Conservation (phyloP, 768 basidiomycete species). For the Rhodotorula babjevae region DNA sequence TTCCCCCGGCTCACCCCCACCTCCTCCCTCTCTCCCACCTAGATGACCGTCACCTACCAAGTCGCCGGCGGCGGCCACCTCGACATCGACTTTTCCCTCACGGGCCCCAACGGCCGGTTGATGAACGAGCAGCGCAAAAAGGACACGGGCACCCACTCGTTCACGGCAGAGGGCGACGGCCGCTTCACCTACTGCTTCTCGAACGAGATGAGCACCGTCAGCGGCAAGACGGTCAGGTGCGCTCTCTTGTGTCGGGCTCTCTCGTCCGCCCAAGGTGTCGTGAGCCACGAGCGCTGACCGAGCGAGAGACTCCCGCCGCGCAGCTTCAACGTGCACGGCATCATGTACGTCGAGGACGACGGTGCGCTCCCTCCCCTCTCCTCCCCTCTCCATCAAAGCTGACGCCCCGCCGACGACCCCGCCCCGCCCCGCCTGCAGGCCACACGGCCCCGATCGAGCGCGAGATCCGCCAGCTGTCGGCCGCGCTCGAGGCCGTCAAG, state of each 20-base stretch:
- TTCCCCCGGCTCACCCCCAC: not conserved
- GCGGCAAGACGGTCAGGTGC: conserved; percentile 90
- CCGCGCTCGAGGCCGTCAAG: conserved; percentile 79
- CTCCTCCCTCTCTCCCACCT: conserved; percentile 5
- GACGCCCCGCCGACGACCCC: too few species aligned
- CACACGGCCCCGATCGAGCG: conserved; percentile 88
- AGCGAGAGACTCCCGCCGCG: not conserved
- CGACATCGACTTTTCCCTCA: conserved; percentile 95
- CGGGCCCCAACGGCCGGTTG: conserved; percentile 64
- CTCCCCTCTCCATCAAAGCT: too few species aligned
- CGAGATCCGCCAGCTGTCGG: conserved; percentile 80
- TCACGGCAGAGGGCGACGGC: conserved; percentile 82
- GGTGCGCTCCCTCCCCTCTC: conserved; percentile 54
- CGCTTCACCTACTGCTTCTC: conserved; percentile 95
- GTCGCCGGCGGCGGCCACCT: conserved; percentile 94
- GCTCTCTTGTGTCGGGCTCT: not conserved
- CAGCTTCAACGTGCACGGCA: conserved; percentile 97
- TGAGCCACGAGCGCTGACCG: too few species aligned
- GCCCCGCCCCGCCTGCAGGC: conserved; percentile 24
- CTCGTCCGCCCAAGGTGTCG: not conserved
- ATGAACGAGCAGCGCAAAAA: conserved; percentile 77
- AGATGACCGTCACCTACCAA: conserved; percentile 99
- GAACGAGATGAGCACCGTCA: conserved; percentile 94
- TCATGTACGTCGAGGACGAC: conserved; percentile 87
- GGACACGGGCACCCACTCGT: conserved; percentile 79